Evolutionary conservation across 768 basidiomycete genomes (phyloP).

Genomic region (Serendipita indica): DNA sequence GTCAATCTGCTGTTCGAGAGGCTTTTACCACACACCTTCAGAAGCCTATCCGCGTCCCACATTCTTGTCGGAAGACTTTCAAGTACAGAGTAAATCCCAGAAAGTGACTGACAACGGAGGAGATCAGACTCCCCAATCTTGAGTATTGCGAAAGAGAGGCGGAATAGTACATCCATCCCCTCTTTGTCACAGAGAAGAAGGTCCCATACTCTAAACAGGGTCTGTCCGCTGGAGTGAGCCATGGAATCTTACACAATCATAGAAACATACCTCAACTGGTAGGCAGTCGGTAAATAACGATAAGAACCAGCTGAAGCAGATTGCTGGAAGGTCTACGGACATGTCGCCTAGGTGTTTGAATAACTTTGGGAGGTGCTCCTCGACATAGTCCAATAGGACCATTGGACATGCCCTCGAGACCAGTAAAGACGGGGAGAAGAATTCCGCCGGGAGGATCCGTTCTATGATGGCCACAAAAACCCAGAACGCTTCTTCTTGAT

Average conservation of each 20-base stretch:
- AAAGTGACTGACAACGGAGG: constrained; percentile 66
- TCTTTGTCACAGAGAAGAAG: constrained; percentile 65
- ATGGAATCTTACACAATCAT: not conserved
- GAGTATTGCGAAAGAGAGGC: constrained; percentile 78
- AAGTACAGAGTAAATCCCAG: constrained; percentile 77
- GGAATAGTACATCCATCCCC: constrained; percentile 80
- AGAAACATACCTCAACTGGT: constrained; percentile 71
- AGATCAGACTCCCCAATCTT: constrained; percentile 74
- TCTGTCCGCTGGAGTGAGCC: constrained; percentile 31
- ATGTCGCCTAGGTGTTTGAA: constrained; percentile 60
- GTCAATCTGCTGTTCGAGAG: not conserved
- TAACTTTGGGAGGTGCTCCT: constrained; percentile 59
- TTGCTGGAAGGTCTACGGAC: constrained; percentile 80
- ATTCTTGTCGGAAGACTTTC: constrained; percentile 82
- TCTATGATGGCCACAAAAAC: constrained; percentile 80
- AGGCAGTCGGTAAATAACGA: constrained; percentile 92
- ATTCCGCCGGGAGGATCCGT: constrained; percentile 75
- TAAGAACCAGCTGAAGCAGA: constrained; percentile 98
- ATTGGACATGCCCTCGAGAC: constrained; percentile 90
- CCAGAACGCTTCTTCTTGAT: constrained; percentile 98
- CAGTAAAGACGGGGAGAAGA: constrained; percentile 83
- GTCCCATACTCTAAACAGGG: constrained; percentile 92
- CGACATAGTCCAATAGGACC: constrained; percentile 78
- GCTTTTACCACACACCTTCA: constrained; percentile 50
- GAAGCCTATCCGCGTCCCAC: constrained; percentile 84